phyloP scores from a whole-genome alignment of 306 rosid species.

The Mimosa bimucronata region DNA sequence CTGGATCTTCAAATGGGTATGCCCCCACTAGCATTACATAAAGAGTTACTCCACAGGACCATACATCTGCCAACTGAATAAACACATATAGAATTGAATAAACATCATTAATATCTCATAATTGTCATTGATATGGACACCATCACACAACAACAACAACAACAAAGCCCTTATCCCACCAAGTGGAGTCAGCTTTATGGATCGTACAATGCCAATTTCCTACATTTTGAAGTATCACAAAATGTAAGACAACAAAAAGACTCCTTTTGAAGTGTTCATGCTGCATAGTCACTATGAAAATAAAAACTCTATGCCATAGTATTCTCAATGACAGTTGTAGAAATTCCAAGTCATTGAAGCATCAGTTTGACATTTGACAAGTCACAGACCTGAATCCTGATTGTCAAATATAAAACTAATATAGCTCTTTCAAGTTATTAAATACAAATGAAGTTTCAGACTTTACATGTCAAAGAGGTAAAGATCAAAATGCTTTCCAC shows the following conservation, averaged over 20 bases:
- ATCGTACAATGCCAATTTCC: too few species aligned
- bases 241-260: not conserved
- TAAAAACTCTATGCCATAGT: slow-evolving; percentile 25
- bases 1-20: slow-evolving; percentile 88
- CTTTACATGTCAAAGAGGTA: not conserved
- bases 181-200: too few species aligned
- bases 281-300: slow-evolving; percentile 4
- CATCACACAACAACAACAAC: not conserved
- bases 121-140: not conserved
- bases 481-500: not conserved
- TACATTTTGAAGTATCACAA: not conserved
- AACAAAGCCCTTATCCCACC: not conserved
- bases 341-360: slow-evolving; percentile 2
- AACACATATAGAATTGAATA: slow-evolving; percentile 26
- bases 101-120: slow-evolving; percentile 3
- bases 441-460: slow-evolving; percentile 11
- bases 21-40: slow-evolving; percentile 95
- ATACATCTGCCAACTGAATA: slow-evolving; percentile 81
- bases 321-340: slow-evolving; percentile 15
- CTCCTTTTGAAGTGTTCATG: not conserved
- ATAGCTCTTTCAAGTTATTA: not conserved
- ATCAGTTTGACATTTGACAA: not conserved
- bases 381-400: not conserved
- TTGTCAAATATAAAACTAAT: not conserved
- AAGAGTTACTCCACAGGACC: slow-evolving; percentile 92